Conservation (phyloP, 179 eudicot species). For the Gypsophila paniculata region DNA sequence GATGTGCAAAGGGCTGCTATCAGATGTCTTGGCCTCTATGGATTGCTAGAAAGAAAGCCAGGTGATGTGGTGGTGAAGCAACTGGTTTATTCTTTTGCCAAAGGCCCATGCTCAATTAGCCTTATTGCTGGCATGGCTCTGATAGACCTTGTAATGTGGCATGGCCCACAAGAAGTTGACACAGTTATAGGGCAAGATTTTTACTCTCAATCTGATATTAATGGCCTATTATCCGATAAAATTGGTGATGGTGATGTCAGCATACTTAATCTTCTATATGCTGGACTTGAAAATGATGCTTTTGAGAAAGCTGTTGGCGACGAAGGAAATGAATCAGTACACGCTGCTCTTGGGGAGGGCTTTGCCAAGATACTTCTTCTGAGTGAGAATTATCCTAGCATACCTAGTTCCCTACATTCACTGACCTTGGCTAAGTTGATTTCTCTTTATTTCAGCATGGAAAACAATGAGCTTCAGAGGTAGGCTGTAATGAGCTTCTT, state of each 20-base stretch:
- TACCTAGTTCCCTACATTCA: conserved; percentile 53
- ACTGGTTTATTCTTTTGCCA: conserved; percentile 57
- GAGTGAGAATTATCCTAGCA: conserved; percentile 69
- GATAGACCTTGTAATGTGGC: conserved; percentile 90
- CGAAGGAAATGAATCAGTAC: conserved; percentile 67
- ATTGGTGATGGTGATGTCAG: conserved; percentile 40
- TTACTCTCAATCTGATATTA: conserved; percentile 37
- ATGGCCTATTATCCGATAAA: conserved; percentile 27
- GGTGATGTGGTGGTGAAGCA: conserved; percentile 67
- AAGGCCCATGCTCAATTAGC: conserved; percentile 57
- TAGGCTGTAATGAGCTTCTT: conserved; percentile 22
- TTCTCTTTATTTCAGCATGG: conserved; percentile 56
- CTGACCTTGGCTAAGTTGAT: conserved; percentile 62
- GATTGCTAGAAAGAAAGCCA: conserved; percentile 68
- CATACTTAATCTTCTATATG: conserved; percentile 55
- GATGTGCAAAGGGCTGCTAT: conserved; percentile 89
- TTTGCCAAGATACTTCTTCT: conserved; percentile 89
- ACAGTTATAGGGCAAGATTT: conserved; percentile 52
- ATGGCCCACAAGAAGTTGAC: conserved; percentile 82
- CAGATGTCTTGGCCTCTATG: conserved; percentile 87
- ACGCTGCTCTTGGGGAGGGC: conserved; percentile 79
- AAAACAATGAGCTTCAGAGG: conserved; percentile 60
- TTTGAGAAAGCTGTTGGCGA: conserved; percentile 28
- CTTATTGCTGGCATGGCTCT: conserved; percentile 75
- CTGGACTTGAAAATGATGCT: conserved; percentile 49